These are phyloP conservation scores for Eucalyptus melliodora DNA, from an alignment of 345 rosid genomes.

Conservation along the genomic window DNA sequence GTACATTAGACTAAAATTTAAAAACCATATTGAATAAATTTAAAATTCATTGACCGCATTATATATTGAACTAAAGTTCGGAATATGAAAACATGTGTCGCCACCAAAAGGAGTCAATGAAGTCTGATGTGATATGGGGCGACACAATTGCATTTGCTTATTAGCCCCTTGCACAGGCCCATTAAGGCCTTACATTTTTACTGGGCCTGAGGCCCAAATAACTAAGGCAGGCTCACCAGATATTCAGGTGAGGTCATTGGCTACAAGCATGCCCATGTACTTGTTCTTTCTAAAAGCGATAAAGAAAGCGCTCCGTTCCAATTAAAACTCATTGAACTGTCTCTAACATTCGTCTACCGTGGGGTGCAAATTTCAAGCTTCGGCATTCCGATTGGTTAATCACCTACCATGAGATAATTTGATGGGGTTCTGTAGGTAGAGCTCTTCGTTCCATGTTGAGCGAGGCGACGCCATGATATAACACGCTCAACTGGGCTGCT, in stretches of 20 bases:
- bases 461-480: neutral
- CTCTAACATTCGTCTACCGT: neutral
- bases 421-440: neutral
- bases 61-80: accelerated
- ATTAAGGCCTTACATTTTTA: neutral
- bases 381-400: neutral
- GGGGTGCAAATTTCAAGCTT: neutral
- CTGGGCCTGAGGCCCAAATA: neutral
- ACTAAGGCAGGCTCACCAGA: neutral
- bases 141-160: neutral
- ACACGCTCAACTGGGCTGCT: accelerated
- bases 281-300: neutral
- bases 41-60: accelerated
- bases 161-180: neutral
- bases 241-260: neutral
- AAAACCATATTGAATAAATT: accelerated
- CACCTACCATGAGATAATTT: neutral
- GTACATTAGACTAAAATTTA: accelerated
- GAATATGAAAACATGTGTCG: neutral
- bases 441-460: neutral
- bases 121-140: neutral
- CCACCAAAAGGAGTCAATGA: neutral
- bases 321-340: neutral
- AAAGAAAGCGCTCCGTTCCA: neutral
- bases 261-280: neutral